Evolutionary conservation across 2,329 filamentous ascomycete genomes (phyloP), one percentile per base, ranked within the genome.

Genomic region (Domatiomyces globalis): DNA sequence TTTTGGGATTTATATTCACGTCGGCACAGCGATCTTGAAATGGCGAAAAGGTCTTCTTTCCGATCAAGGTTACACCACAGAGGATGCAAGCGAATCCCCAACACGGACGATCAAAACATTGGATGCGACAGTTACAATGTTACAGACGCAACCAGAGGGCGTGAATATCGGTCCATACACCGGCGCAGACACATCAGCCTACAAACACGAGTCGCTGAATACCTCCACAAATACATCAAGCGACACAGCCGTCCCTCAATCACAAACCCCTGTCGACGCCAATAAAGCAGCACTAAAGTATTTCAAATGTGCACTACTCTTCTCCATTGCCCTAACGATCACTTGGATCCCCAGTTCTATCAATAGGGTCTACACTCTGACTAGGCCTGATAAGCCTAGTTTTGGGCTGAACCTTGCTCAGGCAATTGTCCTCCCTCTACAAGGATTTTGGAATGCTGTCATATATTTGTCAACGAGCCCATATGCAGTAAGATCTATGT

Each of bases 361-460:
- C 54, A 92, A 94, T 64, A 76, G 87, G 8, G 76, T 89, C n/a
- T 88, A 84, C 66, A 79, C 79, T 2, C 71, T 88, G 15, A 72
- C 80, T 7, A 71, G 83, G 60, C 69, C 73, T 0, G 67, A 75
- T 22, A 53, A 73, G 3, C 67, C 75, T 0, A 75, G 71, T 12
- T 74, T 81, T 25, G 70, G 74, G 0, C 75, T 92, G 19, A 80
- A 86, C 60, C 80, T 84, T 57, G 77, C 81, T 57, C 82, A 83
- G 19, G 80, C 84, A 0, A 75, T 87, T 43, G 85, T 92, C 1
- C 73, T 94, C 7, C 86, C 87, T 0, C 73, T 88, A 0, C 87
- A 94, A 63, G 87, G 87, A 0, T 85, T 89, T 61, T 92, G 86
- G 85, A 94, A 94, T 64, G 78, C 81, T 17, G 66, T 85, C 52